Base-by-base conservation (phyloP, 768 basidiomycete genomes). In the Leccinum obscurum region DNA sequence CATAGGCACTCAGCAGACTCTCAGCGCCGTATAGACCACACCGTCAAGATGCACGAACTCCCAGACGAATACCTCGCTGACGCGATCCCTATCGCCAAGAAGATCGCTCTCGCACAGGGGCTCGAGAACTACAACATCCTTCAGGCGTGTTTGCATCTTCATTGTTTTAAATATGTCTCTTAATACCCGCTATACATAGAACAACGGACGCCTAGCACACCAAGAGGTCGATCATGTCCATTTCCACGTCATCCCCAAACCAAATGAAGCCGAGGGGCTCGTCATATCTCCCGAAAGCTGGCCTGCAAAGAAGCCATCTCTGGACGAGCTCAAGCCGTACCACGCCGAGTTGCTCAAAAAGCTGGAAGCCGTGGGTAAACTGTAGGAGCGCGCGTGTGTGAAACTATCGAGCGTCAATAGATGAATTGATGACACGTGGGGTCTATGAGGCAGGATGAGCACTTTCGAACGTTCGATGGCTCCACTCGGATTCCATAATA, bases 211-310 rank as follows among this genome's bases (percentile, higher is more conserved):
- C 44, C 75, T 82, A 65, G 89, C 83, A 56, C 87, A 83, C 69
- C 86, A 85, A 77, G 78, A 83, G 55, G 93, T 96, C 28, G 83
- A 87, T 57, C 94, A 96, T 67, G 93, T 94, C 14, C 93, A 96
- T 72, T 94, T 94, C 77, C 94, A 98, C 68, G 81, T 98, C 66
- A 95, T 98, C 62, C 95, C 95, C 3, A 98, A 97, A 72, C 93
- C 91, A 6, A 83, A 86, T 50, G 70, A 82, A 5, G 37, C 9
- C 0, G 86, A 90, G 65, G 96, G 96, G 4, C 81, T 99, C 28
- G 85, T 85, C 13, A 77, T 98, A 57, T 85, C 3, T 6, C 32
- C 55, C 0, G 55, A 53, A 37, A 52, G 83, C 17, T 98, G 96
- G 96, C 71, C 71, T 2, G 52, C 65, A n/a, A 24, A 66, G 62